Evolutionary conservation across 176 grass and related monocot species (phyloP).

Genomic region (Olyra latifolia): DNA sequence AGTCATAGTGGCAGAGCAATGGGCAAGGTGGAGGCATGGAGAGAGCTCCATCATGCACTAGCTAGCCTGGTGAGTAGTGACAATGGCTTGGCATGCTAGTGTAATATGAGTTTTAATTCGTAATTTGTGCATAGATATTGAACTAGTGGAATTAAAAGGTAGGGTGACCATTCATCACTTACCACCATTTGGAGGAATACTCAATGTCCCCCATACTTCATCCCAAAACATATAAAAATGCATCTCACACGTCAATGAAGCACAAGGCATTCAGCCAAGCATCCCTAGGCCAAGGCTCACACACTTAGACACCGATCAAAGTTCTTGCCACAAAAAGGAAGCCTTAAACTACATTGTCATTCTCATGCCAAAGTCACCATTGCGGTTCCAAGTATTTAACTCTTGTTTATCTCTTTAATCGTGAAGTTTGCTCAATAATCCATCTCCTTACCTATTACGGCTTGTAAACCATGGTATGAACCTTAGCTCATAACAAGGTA

Average conservation of each 20-base stretch:
- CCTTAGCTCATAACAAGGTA: neutral
- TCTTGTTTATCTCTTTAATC: neutral
- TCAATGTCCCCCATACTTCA: neutral
- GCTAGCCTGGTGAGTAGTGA: neutral
- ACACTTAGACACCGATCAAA: neutral
- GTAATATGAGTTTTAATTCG: neutral
- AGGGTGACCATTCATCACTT: neutral
- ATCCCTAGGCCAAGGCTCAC: neutral
- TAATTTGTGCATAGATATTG: neutral
- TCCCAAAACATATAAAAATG: neutral
- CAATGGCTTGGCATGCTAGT: neutral
- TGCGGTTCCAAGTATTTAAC: neutral
- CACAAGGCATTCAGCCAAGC: neutral
- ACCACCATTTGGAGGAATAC: neutral
- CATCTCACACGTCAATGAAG: neutral
- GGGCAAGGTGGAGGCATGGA: too few relatives aligned
- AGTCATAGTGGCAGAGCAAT: neutral
- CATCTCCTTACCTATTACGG: neutral
- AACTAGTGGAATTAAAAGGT: neutral
- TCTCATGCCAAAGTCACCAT: neutral
- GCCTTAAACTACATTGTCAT: neutral
- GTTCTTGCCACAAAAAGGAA: neutral
- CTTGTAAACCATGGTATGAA: neutral
- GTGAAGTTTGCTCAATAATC: neutral
- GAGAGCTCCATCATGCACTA: neutral